Percentiles rank a stretch among this genome's conserved stretches.
phyloP scores from a whole-genome alignment of 2,329 filamentous ascomycete genomes.

The Pestalotiopsis sp. region DNA sequence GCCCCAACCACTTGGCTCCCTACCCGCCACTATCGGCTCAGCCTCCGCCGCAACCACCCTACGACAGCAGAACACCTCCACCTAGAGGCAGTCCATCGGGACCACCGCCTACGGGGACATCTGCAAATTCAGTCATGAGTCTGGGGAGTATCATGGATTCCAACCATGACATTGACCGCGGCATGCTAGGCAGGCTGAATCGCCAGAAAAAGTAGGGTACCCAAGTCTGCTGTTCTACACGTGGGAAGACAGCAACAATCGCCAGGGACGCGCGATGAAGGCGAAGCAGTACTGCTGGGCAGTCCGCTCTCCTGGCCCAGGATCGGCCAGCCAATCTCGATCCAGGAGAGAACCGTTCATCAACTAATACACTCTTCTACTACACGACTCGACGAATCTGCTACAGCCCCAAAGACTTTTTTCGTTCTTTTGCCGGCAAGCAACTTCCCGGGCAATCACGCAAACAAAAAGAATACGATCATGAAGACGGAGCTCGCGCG shows the following conservation, averaged over 20 bases:
- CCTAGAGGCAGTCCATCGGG: conserved; percentile 44
- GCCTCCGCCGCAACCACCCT: conserved; percentile 28
- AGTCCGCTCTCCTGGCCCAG: not conserved
- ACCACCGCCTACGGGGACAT: conserved; percentile 32
- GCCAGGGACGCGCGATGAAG: not conserved
- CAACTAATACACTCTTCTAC: conserved; percentile 8
- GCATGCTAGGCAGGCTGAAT: conserved; percentile 57
- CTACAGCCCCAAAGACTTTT: not conserved
- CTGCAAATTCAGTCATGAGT: conserved; percentile 55
- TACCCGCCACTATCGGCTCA: conserved; percentile 36
- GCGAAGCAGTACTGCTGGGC: conserved; percentile 6
- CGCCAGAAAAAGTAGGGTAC: conserved; percentile 30
- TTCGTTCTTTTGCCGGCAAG: too few species aligned
- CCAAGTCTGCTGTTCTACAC: not conserved
- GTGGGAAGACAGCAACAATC: not conserved
- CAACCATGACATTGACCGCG: conserved; percentile 54
- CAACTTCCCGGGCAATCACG: not conserved
- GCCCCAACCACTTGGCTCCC: conserved; percentile 46
- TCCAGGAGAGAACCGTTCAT: not conserved
- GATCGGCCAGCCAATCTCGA: not conserved
- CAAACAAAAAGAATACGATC: not conserved
- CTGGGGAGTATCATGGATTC: conserved; percentile 52
- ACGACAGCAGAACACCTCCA: conserved; percentile 39
- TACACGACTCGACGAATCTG: not conserved
- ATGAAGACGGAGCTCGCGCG: not conserved